These are phyloP conservation scores for Cunninghamia lanceolata DNA, from an alignment of 75 land plant species.

Conservation along the genomic window DNA sequence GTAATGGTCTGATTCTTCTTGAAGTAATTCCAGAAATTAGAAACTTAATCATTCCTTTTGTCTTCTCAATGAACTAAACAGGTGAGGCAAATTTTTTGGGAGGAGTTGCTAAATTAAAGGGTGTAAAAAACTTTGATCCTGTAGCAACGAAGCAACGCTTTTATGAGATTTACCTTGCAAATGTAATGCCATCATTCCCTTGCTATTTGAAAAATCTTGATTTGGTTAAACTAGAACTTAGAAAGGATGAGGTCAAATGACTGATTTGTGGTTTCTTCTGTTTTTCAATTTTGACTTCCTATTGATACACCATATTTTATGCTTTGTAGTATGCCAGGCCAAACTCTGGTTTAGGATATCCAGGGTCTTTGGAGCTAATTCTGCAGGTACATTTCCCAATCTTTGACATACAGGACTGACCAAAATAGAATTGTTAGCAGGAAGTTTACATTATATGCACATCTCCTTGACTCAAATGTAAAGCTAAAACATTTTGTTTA, in stretches of 20 bases:
- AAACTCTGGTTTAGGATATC: slow-evolving; percentile 90
- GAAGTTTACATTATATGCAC: neutral
- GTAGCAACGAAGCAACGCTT: slow-evolving; percentile 81
- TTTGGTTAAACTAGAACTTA: neutral
- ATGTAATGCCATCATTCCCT: slow-evolving; percentile 41
- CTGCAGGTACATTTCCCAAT: slow-evolving; percentile 49
- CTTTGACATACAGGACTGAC: neutral
- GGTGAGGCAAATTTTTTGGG: slow-evolving; percentile 98
- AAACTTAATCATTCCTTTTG: slow-evolving; percentile 4
- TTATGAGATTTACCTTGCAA: slow-evolving; percentile 89
- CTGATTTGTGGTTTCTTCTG: neutral
- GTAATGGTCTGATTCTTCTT: neutral
- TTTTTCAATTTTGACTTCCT: neutral
- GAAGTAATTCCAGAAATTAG: neutral
- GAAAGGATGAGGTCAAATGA: neutral
- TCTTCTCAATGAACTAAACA: slow-evolving; percentile 21
- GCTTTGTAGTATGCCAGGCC: slow-evolving; percentile 87
- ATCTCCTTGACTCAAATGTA: slow-evolving; percentile 2
- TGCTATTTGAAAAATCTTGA: neutral
- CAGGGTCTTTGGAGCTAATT: slow-evolving; percentile 89
- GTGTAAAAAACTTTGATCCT: slow-evolving; percentile 65
- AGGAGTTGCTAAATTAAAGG: slow-evolving; percentile 86
- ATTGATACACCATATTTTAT: neutral
- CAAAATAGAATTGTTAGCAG: neutral
- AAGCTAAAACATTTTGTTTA: neutral